Base-by-base conservation (phyloP, 768 basidiomycete species). In the Tylopilus balloui region DNA sequence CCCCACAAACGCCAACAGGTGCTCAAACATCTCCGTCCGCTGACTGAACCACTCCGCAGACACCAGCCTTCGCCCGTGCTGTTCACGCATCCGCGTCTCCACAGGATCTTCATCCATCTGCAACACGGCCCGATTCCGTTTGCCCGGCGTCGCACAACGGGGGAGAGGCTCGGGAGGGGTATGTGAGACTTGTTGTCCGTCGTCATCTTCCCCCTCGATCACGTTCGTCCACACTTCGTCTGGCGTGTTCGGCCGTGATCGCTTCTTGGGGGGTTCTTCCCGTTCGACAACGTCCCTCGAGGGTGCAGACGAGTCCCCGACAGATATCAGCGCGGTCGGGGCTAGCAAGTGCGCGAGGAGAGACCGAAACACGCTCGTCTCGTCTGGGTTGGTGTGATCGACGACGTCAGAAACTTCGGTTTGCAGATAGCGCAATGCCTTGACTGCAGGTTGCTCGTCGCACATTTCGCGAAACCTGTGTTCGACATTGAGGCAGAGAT, bases 401-500 rank as follows among this genome's bases (percentile, higher is more conserved):
- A 90, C 88, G 3, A 87, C 81, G 2, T 74, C 73, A 0, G 81
- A 81, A 9, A 92, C 84, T 42, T 84, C 76, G 0, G 73, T 79
- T 63, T 84, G 84, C 28, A 92, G 69, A 67, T 88, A 91, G 13
- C 71, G 75, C 34, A 92, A 73, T 1, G 89, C 85, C 58, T 81
- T 78, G 20, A 86, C 74, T 1, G 66, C 51, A 2, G 81, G 65
- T 14, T 67, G 72, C 38, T 80, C 79, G 63, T 81, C 80, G 59
- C 86, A 87, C 76, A 89, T 82, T 60, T 92, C 88, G n/a, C 83
- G 79, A 69, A 90, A 91, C 57, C 88, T 91, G 56, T 25, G 24
- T 25, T n/a, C 24, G 24, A 10, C 27, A 42, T 15, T 28, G 40
- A 31, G 37, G 35, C 10, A 6, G 10, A 15, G 15, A 17, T 19